Percentiles rank a stretch among this genome's conserved stretches.
Evolutionary conservation across 2,329 filamentous ascomycete genomes (phyloP).

Genomic region (Daldinia eschscholtzii): DNA sequence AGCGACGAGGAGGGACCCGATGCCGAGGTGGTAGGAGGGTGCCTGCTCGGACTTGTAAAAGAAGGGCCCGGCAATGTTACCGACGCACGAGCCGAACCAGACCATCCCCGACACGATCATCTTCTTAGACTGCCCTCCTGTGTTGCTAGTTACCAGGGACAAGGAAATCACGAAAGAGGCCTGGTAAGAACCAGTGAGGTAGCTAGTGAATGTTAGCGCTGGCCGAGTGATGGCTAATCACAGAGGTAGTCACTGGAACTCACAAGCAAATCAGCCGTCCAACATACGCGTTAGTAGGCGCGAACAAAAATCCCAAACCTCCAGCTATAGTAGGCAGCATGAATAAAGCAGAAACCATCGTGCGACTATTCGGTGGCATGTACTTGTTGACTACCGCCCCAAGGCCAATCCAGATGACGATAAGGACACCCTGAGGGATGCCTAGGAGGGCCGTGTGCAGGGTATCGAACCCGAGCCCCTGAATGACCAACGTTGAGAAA

Average conservation of each 20-base stretch:
- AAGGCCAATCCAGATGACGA: slow-evolving; percentile 38
- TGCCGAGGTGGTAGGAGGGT: slow-evolving; percentile 20
- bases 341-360: slow-evolving; percentile 23
- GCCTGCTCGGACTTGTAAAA: slow-evolving; percentile 21
- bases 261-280: slow-evolving; percentile 6
- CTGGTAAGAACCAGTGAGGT: slow-evolving; percentile 28
- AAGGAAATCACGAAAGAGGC: slow-evolving; percentile 25
- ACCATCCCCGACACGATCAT: slow-evolving; percentile 29
- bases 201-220: slow-evolving; percentile 17
- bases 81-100: slow-evolving; percentile 23
- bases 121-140: slow-evolving; percentile 28
- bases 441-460: slow-evolving; percentile 67
- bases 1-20: slow-evolving; percentile 26
- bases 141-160: slow-evolving; percentile 25
- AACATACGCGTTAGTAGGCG: not conserved
- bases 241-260: not conserved
- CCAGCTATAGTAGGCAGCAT: slow-evolving; percentile 28
- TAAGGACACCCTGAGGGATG: slow-evolving; percentile 55
- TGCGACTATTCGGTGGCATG: slow-evolving; percentile 24
- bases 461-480: slow-evolving; percentile 67
- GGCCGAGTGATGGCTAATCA: not conserved
- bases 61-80: slow-evolving; percentile 21
- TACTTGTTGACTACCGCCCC: slow-evolving; percentile 15
- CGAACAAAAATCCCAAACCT: slow-evolving; percentile 17
- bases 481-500: slow-evolving; percentile 70